Conservation (phyloP, 23 red algal genomes). For the Cyanidioschyzon merolae region DNA sequence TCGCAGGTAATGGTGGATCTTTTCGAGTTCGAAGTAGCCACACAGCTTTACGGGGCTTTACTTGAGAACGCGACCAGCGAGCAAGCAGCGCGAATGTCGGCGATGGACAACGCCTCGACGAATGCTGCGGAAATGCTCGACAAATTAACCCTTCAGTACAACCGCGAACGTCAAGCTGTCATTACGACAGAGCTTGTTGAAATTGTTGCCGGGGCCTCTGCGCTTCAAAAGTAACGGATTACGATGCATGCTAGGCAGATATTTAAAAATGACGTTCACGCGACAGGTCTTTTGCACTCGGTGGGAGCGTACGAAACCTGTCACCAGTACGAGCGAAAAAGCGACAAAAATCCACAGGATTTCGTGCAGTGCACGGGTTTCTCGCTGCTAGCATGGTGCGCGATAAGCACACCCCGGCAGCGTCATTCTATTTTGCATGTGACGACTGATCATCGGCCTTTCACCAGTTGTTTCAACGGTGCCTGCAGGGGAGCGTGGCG, state of each 20-base stretch:
- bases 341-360: too few relatives aligned
- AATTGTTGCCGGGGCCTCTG: constrained; percentile 76
- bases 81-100: constrained; percentile 84
- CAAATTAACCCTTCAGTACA: constrained; percentile 74
- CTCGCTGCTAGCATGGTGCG: too few relatives aligned
- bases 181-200: constrained; percentile 92
- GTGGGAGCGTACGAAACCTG: too few relatives aligned
- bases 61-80: constrained; percentile 91
- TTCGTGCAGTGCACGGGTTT: too few relatives aligned
- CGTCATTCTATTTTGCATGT: neutral
- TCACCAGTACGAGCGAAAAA: too few relatives aligned
- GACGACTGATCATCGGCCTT: too few relatives aligned
- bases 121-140: constrained; percentile 88
- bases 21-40: constrained; percentile 90
- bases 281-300: too few relatives aligned
- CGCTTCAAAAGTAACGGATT: constrained; percentile 17
- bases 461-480: too few relatives aligned
- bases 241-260: neutral
- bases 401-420: neutral
- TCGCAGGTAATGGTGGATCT: constrained; percentile 86
- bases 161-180: constrained; percentile 82
- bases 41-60: constrained; percentile 69
- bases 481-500: too few relatives aligned
- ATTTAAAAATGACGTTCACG: too few relatives aligned
- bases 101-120: constrained; percentile 81